Conservation (phyloP, 805 yeast genomes). For the Danielozyma ontarioensis region DNA sequence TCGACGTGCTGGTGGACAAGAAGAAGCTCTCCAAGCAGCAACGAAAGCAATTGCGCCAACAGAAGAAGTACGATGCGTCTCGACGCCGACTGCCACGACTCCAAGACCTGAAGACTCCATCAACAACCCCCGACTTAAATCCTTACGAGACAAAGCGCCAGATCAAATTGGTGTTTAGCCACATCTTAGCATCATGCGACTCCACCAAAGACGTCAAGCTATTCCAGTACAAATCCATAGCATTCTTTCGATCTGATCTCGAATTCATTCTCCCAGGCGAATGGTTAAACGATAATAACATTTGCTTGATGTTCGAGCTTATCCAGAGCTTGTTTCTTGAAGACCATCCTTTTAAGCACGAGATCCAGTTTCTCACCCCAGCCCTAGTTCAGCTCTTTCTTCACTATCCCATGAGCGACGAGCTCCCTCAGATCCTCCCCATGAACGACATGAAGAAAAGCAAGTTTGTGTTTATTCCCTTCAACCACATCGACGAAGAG, state of each 20-base stretch:
- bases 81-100: slow-evolving; percentile 4
- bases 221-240: slow-evolving; percentile 50
- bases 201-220: slow-evolving; percentile 21
- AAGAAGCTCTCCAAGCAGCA: slow-evolving; percentile 14
- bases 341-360: slow-evolving; percentile 11
- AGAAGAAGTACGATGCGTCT: slow-evolving; percentile 10
- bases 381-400: slow-evolving; percentile 59
- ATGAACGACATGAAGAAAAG: slow-evolving; percentile 25
- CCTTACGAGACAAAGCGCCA: not conserved
- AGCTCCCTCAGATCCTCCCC: slow-evolving; percentile 29
- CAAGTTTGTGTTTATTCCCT: slow-evolving; percentile 58
- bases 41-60: slow-evolving; percentile 15
- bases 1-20: not conserved
- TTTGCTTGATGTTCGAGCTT: slow-evolving; percentile 58
- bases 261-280: slow-evolving; percentile 55
- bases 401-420: slow-evolving; percentile 40
- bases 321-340: slow-evolving; percentile 19
- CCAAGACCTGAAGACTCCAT: slow-evolving; percentile 5
- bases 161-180: slow-evolving; percentile 3
- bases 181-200: slow-evolving; percentile 9
- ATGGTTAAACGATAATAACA: slow-evolving; percentile 72
- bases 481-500: slow-evolving; percentile 51
- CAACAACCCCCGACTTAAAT: slow-evolving; percentile 2
- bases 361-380: slow-evolving; percentile 43
- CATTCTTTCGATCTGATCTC: slow-evolving; percentile 55